phyloP scores from a whole-genome alignment of 2,329 filamentous ascomycete genomes.

The Colletotrichum noveboracense region DNA sequence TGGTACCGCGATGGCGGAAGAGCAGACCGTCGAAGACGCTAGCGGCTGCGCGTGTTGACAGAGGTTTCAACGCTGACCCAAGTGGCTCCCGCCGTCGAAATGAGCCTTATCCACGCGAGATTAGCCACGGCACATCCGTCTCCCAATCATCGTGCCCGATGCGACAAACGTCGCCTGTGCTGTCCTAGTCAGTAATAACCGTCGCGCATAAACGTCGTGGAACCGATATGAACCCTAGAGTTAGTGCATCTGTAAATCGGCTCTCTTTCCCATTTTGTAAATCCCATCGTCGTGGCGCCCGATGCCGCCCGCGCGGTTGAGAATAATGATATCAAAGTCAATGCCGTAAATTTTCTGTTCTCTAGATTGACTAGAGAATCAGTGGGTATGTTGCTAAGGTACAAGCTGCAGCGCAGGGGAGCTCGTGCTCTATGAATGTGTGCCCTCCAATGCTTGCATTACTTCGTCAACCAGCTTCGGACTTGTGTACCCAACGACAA shows the following conservation, averaged over 20 bases:
- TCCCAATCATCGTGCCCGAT: slow-evolving; percentile 8
- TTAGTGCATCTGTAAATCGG: neutral
- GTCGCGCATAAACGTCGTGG: neutral
- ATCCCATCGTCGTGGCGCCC: neutral
- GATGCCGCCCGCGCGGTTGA: neutral
- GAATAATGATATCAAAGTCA: neutral
- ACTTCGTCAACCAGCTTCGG: neutral
- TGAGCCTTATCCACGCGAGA: slow-evolving; percentile 18
- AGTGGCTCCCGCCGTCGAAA: slow-evolving; percentile 14
- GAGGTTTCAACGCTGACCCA: neutral
- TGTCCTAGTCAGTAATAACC: neutral
- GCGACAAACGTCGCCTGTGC: neutral
- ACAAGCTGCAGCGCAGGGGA: neutral
- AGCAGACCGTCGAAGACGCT: neutral
- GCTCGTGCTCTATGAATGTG: neutral
- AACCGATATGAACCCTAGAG: neutral
- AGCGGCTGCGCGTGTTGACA: neutral
- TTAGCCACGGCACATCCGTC: slow-evolving; percentile 4
- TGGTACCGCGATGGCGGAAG: neutral
- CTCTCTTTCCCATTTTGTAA: neutral
- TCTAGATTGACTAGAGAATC: neutral
- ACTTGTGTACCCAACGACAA: neutral
- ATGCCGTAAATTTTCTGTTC: neutral
- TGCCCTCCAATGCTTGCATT: neutral
- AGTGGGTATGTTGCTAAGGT: slow-evolving; percentile 16